phyloP scores from a whole-genome alignment of 1,139 yeast species.

The Eremothecium gossypii region DNA sequence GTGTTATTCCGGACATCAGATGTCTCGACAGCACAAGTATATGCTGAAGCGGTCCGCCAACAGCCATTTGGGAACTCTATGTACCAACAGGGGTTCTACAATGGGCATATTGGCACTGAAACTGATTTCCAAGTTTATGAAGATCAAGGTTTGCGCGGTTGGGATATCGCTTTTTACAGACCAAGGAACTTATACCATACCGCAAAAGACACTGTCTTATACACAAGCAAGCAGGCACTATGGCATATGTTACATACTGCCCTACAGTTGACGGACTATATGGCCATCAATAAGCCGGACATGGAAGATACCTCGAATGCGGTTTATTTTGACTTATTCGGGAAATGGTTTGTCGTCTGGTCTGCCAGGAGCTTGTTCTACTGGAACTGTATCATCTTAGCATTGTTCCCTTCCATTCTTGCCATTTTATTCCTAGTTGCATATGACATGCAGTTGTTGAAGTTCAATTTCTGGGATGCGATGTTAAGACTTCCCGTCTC shows the following conservation, averaged over 20 bases:
- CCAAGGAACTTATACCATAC: constrained; percentile 86
- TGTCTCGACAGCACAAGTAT: constrained; percentile 56
- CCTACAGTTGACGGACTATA: constrained; percentile 44
- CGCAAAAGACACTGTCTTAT: constrained; percentile 55
- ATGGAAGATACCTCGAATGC: constrained; percentile 36
- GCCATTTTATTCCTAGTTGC: constrained; percentile 41
- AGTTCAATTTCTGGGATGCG: constrained; percentile 29
- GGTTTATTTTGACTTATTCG: constrained; percentile 53
- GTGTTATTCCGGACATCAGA: constrained; percentile 79
- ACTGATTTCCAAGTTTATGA: constrained; percentile 76
- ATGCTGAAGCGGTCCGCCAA: constrained; percentile 33
- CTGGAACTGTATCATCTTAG: constrained; percentile 42
- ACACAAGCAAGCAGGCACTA: constrained; percentile 50
- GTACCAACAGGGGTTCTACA: constrained; percentile 74
- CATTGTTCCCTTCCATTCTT: constrained; percentile 46
- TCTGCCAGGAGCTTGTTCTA: constrained; percentile 41
- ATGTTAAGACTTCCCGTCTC: constrained; percentile 55
- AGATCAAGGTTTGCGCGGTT: constrained; percentile 64
- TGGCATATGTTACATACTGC: constrained; percentile 78
- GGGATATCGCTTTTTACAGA: constrained; percentile 65
- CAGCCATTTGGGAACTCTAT: constrained; percentile 72
- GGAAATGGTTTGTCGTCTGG: constrained; percentile 43
- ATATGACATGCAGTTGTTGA: constrained; percentile 43
- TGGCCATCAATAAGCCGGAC: constrained; percentile 34
- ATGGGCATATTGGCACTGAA: constrained; percentile 64